Evolutionary conservation across 495 filamentous ascomycete genomes (phyloP), one percentile per base, ranked within the genome.

Genomic region (Neurospora sp.): DNA sequence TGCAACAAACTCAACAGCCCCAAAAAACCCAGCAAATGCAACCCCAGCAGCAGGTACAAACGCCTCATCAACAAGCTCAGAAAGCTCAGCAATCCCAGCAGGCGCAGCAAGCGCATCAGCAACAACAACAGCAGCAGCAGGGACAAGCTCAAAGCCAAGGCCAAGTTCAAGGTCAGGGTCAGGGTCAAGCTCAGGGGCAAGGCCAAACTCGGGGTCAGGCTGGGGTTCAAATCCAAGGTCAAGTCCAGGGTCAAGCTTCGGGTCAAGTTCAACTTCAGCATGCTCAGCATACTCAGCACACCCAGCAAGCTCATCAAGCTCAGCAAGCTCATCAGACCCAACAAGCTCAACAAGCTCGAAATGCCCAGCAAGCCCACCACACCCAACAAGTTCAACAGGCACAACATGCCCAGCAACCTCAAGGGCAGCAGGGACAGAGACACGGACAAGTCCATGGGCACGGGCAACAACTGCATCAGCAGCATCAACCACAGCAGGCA

Each of bases 351-450:
- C 53, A 65, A 14, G 27, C 14, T 16, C 48, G 48, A 12, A 59
- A 31, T 59, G 48, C 22, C 22, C 53, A 65, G 22, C 53, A 65
- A 69, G 74, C 0, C 75, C 53, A 65, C 53, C 27, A 65, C 27
- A 17, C 53, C 53, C 75, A 37, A 75, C 53, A 65, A 35, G 27
- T 31, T 65, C 53, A 65, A 17, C 53, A 65, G 53, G 53, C 77
- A 1, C 75, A 76, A 16, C 75, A 77, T 59, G 70, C 69, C 17
- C 78, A 69, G 40, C 37, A 40, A 65, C 59, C 75, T 0, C 75
- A 76, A 37, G 77, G 75, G 1, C 75, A 74, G 8, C 75, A 77
- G 68, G 75, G 69, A 14, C 78, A 79, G 14, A 75, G 76, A 65
- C 14, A 16, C 27, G 53, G 53, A 65, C 53, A 65, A 17, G 31